Conservation (phyloP, 1,284 basidiomycete species). For the Puccinia coronata region DNA sequence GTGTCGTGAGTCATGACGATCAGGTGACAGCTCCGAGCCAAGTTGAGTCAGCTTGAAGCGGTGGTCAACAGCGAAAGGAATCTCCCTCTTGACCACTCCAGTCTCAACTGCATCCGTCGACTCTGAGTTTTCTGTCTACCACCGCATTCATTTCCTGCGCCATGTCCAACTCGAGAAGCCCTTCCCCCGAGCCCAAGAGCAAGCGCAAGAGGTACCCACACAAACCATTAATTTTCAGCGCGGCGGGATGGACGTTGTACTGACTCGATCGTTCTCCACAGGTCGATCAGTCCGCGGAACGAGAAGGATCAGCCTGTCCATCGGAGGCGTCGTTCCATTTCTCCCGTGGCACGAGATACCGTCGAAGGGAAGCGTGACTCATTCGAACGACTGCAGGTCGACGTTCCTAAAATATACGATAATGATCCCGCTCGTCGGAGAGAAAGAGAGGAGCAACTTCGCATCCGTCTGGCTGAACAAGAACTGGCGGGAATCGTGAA, state of each 20-base stretch:
- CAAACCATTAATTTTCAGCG: not conserved
- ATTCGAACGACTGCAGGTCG: constrained; percentile 12
- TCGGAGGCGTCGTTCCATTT: not conserved
- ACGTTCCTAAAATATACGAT: constrained; percentile 67
- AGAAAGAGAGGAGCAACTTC: constrained; percentile 75
- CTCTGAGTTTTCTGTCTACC: not conserved
- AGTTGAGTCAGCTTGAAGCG: too few species aligned
- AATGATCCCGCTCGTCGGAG: constrained; percentile 74
- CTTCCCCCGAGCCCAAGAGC: not conserved
- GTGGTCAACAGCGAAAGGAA: too few species aligned
- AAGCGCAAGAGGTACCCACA: constrained; percentile 12
- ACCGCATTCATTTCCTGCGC: too few species aligned
- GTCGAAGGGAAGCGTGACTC: not conserved
- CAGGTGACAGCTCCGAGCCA: too few species aligned
- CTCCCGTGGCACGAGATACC: not conserved
- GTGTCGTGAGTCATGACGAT: too few species aligned
- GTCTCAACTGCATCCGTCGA: not conserved
- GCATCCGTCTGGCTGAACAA: constrained; percentile 70
- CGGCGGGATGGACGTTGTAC: not conserved
- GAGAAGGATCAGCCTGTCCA: not conserved
- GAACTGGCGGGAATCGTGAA: constrained; percentile 66
- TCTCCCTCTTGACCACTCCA: too few species aligned
- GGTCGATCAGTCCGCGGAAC: constrained; percentile 4
- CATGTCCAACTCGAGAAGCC: constrained; percentile 25
- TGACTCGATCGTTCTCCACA: not conserved